Conservation (phyloP, 805 yeast genomes). For the Blastobotrys terrestris region DNA sequence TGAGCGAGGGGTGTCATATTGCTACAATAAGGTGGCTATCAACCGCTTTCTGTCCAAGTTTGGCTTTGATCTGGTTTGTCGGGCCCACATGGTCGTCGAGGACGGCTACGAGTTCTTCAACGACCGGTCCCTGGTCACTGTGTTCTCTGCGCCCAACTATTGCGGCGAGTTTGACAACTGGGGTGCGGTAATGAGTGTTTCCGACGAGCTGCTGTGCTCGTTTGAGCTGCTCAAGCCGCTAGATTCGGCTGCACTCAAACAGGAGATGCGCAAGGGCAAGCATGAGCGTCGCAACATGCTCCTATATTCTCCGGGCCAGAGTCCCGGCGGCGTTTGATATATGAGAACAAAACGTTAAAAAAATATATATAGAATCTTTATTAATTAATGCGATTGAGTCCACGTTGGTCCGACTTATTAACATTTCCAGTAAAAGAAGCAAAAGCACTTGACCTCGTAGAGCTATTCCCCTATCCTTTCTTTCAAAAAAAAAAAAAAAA, state of each 20-base stretch:
- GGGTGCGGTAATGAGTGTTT: conserved; percentile 98
- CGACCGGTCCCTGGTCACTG: conserved; percentile 64
- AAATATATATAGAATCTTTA: too few species aligned
- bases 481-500: too few species aligned
- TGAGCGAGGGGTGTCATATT: conserved; percentile 78
- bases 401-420: too few species aligned
- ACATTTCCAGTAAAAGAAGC: background rate
- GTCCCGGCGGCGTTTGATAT: background rate
- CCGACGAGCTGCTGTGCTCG: conserved; percentile 85
- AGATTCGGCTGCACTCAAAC: conserved; percentile 87
- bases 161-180: conserved; percentile 87
- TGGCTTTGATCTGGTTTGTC: conserved; percentile 72
- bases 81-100: conserved; percentile 86
- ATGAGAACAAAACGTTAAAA: too few species aligned
- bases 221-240: conserved; percentile 92
- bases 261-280: conserved; percentile 90
- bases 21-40: conserved; percentile 72
- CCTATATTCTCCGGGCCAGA: background rate
- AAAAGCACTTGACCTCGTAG: background rate
- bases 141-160: conserved; percentile 69
- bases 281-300: conserved; percentile 57
- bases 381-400: too few species aligned
- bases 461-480: background rate
- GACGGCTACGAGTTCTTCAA: conserved; percentile 76
- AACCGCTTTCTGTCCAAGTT: conserved; percentile 69